Conservation (phyloP, 352 stramenopile species). For the Pythium oligandrum region DNA sequence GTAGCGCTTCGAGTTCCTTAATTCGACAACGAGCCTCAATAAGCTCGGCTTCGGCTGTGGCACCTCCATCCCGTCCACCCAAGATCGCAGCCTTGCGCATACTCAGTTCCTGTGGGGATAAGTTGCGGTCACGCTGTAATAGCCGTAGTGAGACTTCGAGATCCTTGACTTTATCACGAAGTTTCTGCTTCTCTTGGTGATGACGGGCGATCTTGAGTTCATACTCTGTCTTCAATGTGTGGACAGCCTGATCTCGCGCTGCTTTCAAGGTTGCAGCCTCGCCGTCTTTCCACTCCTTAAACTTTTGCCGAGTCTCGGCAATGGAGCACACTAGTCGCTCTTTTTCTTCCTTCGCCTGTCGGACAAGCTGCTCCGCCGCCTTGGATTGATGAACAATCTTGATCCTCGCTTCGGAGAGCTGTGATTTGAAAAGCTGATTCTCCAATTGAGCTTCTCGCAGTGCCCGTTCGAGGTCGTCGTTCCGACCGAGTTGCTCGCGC, state of each 20-base stretch:
- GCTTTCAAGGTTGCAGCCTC: conserved; percentile 30
- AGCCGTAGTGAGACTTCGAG: conserved; percentile 59
- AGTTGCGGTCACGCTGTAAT: conserved; percentile 49
- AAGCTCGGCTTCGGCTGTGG: conserved; percentile 40
- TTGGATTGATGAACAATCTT: conserved; percentile 12
- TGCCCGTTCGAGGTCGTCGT: conserved; percentile 83
- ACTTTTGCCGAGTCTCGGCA: conserved; percentile 45
- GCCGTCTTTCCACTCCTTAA: conserved; percentile 63
- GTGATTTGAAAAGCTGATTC: conserved; percentile 41
- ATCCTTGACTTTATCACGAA: conserved; percentile 69
- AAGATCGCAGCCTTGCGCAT: conserved; percentile 58
- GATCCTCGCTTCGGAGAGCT: conserved; percentile 2
- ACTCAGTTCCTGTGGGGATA: conserved; percentile 61
- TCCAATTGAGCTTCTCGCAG: conserved; percentile 75
- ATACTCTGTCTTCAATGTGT: conserved; percentile 51
- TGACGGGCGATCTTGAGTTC: conserved; percentile 61
- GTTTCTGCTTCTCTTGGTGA: conserved; percentile 69
- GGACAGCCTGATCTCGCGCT: conserved; percentile 41
- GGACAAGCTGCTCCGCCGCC: conserved; percentile 40
- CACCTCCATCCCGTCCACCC: conserved; percentile 32
- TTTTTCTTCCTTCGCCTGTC: conserved; percentile 53
- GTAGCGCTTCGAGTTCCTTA: conserved; percentile 46
- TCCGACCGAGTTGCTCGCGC: too few relatives aligned
- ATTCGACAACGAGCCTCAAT: conserved; percentile 51
- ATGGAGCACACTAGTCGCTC: conserved; percentile 47